These are phyloP conservation scores for Colletotrichum sp. DNA, from an alignment of 2,329 filamentous ascomycete species.

Conservation along the genomic window DNA sequence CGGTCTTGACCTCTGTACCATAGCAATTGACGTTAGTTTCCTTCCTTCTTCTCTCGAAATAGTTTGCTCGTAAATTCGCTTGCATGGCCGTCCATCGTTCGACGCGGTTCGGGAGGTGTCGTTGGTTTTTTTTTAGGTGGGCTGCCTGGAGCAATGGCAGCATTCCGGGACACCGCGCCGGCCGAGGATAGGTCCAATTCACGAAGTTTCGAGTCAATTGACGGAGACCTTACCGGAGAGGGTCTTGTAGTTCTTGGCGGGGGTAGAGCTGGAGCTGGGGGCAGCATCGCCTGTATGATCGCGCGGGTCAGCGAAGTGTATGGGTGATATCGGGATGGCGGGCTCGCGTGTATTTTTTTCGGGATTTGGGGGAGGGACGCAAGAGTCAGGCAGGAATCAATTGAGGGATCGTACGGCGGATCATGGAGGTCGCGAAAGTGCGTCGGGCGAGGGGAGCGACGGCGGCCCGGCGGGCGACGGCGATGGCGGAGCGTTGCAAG, in stretches of 20 bases:
- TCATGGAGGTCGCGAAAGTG: conserved; percentile 63
- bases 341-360: conserved; percentile 7
- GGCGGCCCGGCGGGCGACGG: conserved; percentile 65
- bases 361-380: not conserved
- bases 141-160: not conserved
- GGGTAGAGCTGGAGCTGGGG: conserved; percentile 40
- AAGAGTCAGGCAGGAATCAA: conserved; percentile 22
- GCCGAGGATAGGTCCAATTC: not conserved
- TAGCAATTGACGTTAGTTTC: conserved; percentile 11
- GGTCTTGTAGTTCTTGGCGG: conserved; percentile 49
- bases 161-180: not conserved
- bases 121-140: not conserved
- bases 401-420: conserved; percentile 58
- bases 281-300: conserved; percentile 39
- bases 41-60: not conserved
- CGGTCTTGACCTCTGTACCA: conserved; percentile 76
- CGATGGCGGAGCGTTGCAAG: conserved; percentile 66
- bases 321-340: conserved; percentile 3
- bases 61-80: not conserved
- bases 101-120: conserved; percentile 15
- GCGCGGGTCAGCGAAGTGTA: conserved; percentile 10
- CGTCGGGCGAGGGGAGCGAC: conserved; percentile 59
- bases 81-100: not conserved
- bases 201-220: conserved; percentile 15
- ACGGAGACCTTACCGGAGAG: conserved; percentile 47